A percentile compares a stretch with the other conserved stretches of the same genome.
Conservation (phyloP, 2,329 filamentous ascomycete genomes). For the Cladorrhinum sp. region DNA sequence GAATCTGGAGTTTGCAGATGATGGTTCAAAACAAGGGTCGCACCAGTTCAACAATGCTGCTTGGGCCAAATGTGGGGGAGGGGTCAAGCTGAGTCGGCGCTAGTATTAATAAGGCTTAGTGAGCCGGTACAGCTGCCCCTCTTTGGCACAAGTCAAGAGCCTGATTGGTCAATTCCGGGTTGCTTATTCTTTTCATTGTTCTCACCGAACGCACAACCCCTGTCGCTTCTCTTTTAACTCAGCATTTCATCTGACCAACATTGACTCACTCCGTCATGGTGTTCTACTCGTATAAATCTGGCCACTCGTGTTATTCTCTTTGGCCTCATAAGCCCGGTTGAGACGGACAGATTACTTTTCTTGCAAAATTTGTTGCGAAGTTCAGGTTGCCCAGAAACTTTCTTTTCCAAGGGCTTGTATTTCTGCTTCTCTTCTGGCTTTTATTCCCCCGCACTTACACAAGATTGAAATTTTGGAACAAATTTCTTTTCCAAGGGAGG, state of each 20-base stretch:
- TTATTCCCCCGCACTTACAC: neutral
- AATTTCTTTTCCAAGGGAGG: neutral
- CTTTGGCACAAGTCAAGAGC: neutral
- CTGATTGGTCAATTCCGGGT: constrained; percentile 7
- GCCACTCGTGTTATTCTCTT: neutral
- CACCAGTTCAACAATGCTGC: constrained; percentile 5
- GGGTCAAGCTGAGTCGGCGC: constrained; percentile 3
- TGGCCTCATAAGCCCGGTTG: constrained; percentile 10
- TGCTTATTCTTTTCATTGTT: constrained; percentile 12
- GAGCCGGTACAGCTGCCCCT: neutral
- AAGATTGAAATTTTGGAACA: neutral
- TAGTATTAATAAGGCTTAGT: neutral
- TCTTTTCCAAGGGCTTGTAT: neutral
- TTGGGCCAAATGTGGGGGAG: constrained; percentile 15
- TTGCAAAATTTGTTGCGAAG: neutral
- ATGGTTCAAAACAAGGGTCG: neutral
- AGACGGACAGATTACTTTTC: neutral
- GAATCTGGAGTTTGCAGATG: neutral
- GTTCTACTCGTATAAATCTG: neutral
- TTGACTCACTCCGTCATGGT: constrained; percentile 21
- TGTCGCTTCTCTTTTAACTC: neutral
- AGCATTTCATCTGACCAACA: neutral
- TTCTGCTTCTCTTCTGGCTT: neutral
- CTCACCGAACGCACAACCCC: neutral
- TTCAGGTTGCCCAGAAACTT: neutral